phyloP scores from a whole-genome alignment of 2,329 filamentous ascomycete species.

The Aspergillus pseudoviridinutans region DNA sequence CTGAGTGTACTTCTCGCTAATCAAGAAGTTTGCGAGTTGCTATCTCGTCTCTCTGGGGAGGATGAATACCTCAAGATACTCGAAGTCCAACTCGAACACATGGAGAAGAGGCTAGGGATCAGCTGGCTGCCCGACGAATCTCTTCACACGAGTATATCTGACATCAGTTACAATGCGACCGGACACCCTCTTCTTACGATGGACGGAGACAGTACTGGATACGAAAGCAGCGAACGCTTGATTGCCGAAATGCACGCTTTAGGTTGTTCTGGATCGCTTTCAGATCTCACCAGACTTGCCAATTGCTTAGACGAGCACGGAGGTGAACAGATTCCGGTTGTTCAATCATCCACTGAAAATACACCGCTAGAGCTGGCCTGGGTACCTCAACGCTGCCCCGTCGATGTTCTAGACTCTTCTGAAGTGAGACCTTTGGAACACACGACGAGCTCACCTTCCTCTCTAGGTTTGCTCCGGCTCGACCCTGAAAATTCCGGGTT shows the following conservation, averaged over 20 bases:
- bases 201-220: slow-evolving; percentile 22
- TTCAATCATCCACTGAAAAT: slow-evolving; percentile 2
- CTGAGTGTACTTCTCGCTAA: slow-evolving; percentile 21
- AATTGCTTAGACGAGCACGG: slow-evolving; percentile 34
- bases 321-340: slow-evolving; percentile 23
- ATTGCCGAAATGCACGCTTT: slow-evolving; percentile 23
- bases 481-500: slow-evolving; percentile 18
- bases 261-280: slow-evolving; percentile 28
- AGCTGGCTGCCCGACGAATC: slow-evolving; percentile 21
- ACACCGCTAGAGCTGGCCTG: slow-evolving; percentile 25
- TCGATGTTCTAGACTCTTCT: slow-evolving; percentile 23
- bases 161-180: slow-evolving; percentile 12
- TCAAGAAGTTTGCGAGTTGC: slow-evolving; percentile 12
- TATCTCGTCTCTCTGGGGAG: slow-evolving; percentile 22
- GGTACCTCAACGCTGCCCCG: slow-evolving; percentile 30
- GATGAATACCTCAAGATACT: slow-evolving; percentile 23
- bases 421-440: slow-evolving; percentile 9
- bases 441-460: slow-evolving; percentile 17
- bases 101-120: slow-evolving; percentile 31
- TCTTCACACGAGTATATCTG: slow-evolving; percentile 15
- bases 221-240: slow-evolving; percentile 22
- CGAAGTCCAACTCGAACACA: slow-evolving; percentile 17
- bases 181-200: slow-evolving; percentile 22
- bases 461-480: slow-evolving; percentile 31
- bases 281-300: slow-evolving; percentile 23